phyloP scores from a whole-genome alignment of 2,329 filamentous ascomycete species.

The Sporothrix curviconia region DNA sequence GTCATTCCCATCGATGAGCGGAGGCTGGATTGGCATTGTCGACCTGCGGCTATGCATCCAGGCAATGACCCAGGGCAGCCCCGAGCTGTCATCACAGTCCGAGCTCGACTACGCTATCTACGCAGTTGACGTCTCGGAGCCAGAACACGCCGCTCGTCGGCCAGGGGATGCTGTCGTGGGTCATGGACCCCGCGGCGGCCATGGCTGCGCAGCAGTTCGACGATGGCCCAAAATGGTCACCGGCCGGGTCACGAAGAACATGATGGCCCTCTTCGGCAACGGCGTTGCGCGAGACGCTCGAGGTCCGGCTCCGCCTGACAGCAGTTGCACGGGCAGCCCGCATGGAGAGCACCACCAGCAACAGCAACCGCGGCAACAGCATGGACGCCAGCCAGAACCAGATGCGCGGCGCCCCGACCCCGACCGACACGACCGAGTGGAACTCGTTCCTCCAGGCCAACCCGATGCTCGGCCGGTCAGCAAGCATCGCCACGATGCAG shows the following conservation, averaged over 20 bases:
- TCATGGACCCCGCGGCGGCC: slow-evolving; percentile 43
- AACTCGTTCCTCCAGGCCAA: slow-evolving; percentile 68
- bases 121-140: slow-evolving; percentile 92
- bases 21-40: slow-evolving; percentile 75
- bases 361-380: neutral
- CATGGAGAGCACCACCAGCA: slow-evolving; percentile 24
- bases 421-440: slow-evolving; percentile 69
- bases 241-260: slow-evolving; percentile 81
- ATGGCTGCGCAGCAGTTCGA: slow-evolving; percentile 40
- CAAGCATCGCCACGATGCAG: slow-evolving; percentile 26
- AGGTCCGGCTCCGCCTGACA: slow-evolving; percentile 84
- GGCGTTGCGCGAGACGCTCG: slow-evolving; percentile 80
- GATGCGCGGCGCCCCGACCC: slow-evolving; percentile 34
- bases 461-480: slow-evolving; percentile 42
- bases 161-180: slow-evolving; percentile 89
- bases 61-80: slow-evolving; percentile 70
- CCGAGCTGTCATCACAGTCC: slow-evolving; percentile 69
- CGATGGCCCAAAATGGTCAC: slow-evolving; percentile 61
- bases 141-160: slow-evolving; percentile 87
- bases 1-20: slow-evolving; percentile 74
- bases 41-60: slow-evolving; percentile 83
- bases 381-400: neutral
- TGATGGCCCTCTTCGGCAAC: slow-evolving; percentile 75
- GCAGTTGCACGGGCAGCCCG: slow-evolving; percentile 58
- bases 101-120: slow-evolving; percentile 91